Percentiles rank a stretch among this genome's conserved stretches.
These are phyloP conservation scores for Suhomyces coccinellae DNA, from an alignment of 1,139 yeast species.

Conservation along the genomic window DNA sequence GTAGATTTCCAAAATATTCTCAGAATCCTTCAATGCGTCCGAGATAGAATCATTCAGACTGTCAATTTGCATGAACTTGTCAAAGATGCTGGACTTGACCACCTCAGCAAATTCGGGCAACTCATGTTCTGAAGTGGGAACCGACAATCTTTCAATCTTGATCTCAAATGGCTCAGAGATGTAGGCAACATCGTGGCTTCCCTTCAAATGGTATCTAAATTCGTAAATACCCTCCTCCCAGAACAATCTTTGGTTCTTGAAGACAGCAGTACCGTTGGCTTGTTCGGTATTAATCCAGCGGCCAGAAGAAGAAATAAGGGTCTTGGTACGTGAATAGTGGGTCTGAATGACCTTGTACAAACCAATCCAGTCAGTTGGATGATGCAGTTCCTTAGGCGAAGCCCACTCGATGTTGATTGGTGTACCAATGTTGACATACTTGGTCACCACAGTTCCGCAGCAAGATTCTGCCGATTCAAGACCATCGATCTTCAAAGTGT, in stretches of 20 bases:
- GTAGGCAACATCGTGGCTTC: slow-evolving; percentile 69
- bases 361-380: slow-evolving; percentile 73
- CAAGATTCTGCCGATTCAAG: slow-evolving; percentile 19
- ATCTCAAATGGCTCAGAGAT: slow-evolving; percentile 75
- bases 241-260: slow-evolving; percentile 51
- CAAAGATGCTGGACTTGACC: slow-evolving; percentile 34
- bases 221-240: slow-evolving; percentile 79
- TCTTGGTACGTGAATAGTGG: slow-evolving; percentile 56
- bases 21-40: slow-evolving; percentile 26
- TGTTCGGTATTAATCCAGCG: slow-evolving; percentile 61
- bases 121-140: slow-evolving; percentile 29
- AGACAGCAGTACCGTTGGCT: slow-evolving; percentile 52
- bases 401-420: slow-evolving; percentile 60
- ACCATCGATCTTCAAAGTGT: slow-evolving; percentile 28
- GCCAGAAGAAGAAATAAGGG: slow-evolving; percentile 64
- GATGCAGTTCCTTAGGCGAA: slow-evolving; percentile 49
- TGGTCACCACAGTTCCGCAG: slow-evolving; percentile 18
- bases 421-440: slow-evolving; percentile 43
- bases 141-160: slow-evolving; percentile 40
- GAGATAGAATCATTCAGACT: slow-evolving; percentile 31
- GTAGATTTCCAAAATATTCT: slow-evolving; percentile 35
- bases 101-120: slow-evolving; percentile 31
- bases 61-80: slow-evolving; percentile 30
- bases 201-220: slow-evolving; percentile 70
- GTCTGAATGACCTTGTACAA: slow-evolving; percentile 67